Evolutionary conservation across 1,284 basidiomycete genomes (phyloP).

Genomic region (Apiotrichum brassicae): DNA sequence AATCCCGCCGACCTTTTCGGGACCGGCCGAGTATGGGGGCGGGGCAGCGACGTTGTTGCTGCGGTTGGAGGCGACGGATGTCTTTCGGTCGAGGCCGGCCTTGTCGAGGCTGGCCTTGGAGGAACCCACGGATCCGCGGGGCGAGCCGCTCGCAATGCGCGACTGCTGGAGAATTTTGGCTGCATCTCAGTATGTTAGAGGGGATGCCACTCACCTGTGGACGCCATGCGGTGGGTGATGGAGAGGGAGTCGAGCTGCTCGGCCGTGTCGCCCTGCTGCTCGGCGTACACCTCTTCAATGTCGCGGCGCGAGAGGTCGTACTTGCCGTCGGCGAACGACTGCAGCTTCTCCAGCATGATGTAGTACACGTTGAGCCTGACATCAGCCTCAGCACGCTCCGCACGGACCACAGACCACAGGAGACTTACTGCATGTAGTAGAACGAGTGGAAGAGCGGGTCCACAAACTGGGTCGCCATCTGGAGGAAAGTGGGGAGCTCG

Average conservation of each 20-base stretch:
- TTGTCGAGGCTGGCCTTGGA: constrained; percentile 46
- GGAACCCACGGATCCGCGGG: no score
- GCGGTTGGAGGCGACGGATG: constrained; percentile 42
- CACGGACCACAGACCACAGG: no score
- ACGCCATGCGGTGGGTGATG: constrained; percentile 73
- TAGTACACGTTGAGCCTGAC: constrained; percentile 85
- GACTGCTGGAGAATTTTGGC: constrained; percentile 27
- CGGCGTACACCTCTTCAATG: constrained; percentile 71
- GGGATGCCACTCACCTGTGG: constrained; percentile 59
- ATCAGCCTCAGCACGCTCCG: constrained; percentile 8
- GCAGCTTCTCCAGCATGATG: constrained; percentile 85
- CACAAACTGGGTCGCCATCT: constrained; percentile 79
- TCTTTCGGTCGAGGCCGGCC: constrained; percentile 42
- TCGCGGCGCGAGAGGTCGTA: constrained; percentile 68
- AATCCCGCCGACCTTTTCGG: constrained; percentile 37
- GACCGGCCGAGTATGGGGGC: constrained; percentile 39
- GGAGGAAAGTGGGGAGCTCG: constrained; percentile 88
- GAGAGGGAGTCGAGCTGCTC: constrained; percentile 66
- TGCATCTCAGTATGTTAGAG: neutral
- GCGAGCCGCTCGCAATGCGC: constrained; percentile 4
- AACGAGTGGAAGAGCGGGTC: constrained; percentile 95
- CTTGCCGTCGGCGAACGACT: constrained; percentile 75
- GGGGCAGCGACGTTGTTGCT: constrained; percentile 34
- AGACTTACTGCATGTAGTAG: constrained; percentile 96
- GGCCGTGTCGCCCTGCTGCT: constrained; percentile 70